Evolutionary conservation across 371 early-diverging fungal species (phyloP).

Genomic region (Saksenaea vasiformis): DNA sequence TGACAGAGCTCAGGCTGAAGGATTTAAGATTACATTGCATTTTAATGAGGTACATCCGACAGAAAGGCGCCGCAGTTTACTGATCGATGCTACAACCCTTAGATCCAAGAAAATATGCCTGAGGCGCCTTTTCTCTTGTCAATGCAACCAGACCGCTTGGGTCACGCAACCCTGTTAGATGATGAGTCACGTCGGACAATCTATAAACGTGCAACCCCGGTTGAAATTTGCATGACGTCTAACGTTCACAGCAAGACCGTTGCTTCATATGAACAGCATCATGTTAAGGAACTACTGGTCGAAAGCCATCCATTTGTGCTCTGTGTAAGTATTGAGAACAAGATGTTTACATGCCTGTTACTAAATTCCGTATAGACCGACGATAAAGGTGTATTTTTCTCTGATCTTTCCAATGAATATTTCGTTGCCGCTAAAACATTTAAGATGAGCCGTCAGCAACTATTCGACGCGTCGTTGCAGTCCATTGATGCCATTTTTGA

Average conservation of each 20-base stretch:
- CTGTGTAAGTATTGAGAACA: slow-evolving; percentile 47
- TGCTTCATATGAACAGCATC: slow-evolving; percentile 50
- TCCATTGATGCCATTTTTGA: slow-evolving; percentile 56
- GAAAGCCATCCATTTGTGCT: slow-evolving; percentile 55
- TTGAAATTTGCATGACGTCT: slow-evolving; percentile 73
- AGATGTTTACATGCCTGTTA: background rate
- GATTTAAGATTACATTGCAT: slow-evolving; percentile 61
- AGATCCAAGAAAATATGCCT: slow-evolving; percentile 37
- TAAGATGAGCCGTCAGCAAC: slow-evolving; percentile 27
- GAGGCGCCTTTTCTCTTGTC: slow-evolving; percentile 49
- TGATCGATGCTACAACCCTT: background rate
- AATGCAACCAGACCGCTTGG: slow-evolving; percentile 55
- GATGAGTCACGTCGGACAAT: slow-evolving; percentile 37
- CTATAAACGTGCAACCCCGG: slow-evolving; percentile 41
- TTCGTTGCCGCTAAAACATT: slow-evolving; percentile 40
- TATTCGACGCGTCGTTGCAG: slow-evolving; percentile 43
- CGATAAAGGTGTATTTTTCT: slow-evolving; percentile 61
- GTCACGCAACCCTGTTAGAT: slow-evolving; percentile 62
- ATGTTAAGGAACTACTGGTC: slow-evolving; percentile 48
- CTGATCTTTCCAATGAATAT: slow-evolving; percentile 56
- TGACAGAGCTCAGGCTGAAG: slow-evolving; percentile 43
- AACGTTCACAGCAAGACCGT: slow-evolving; percentile 65
- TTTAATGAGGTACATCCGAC: slow-evolving; percentile 50
- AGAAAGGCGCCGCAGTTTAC: background rate
- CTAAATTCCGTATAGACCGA: slow-evolving; percentile 45